Base-by-base conservation (phyloP, 2,329 filamentous ascomycete species). In the Xylariaceae sp. region DNA sequence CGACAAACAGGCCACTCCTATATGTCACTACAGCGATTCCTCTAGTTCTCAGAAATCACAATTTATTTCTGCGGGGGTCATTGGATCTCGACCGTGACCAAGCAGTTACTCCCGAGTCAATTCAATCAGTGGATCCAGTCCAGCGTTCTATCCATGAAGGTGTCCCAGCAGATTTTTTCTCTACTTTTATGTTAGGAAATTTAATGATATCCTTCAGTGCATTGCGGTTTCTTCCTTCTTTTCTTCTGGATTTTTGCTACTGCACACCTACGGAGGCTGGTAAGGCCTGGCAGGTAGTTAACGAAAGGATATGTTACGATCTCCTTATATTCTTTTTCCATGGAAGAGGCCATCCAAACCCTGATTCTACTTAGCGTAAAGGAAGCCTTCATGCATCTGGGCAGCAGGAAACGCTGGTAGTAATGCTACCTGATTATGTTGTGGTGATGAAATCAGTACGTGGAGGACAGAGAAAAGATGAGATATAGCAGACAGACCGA, bases 121-220 rank as follows among this genome's bases (percentile, higher is more conserved):
- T 47, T 50, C 39, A 29, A 37, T 53, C 54, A 42, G 64, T 64
- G 62, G 60, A 64, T 64, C 57, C 55, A 35, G 39, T 56, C 61
- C 50, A 33, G 44, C 56, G 57, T 64, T 64, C 44, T 53, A 57
- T 63, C 62, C 56, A 36, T 36, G 50, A 55, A 46, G 55, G 59
- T 63, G 58, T 62, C 53, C 57, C 45, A 51, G 57, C 45, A 47
- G 58, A 39, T 43, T 50, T 13, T 50, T 62, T 61, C 57, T 59
- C 53, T 61, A 51, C 63, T 47, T 64, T 63, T 51, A 52, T 43
- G 62, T 63, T 59, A 60, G 65, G 59, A 61, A 63, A 59, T 64
- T 67, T 64, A 62, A 67, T 66, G 65, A 65, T 66, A 67, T 68
- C 65, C 65, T 65, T 67, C 51, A 60, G 47, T 60, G 65, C 64